Evolutionary conservation across 2,329 filamentous ascomycete genomes (phyloP).

Genomic region (Diplodia mutila): DNA sequence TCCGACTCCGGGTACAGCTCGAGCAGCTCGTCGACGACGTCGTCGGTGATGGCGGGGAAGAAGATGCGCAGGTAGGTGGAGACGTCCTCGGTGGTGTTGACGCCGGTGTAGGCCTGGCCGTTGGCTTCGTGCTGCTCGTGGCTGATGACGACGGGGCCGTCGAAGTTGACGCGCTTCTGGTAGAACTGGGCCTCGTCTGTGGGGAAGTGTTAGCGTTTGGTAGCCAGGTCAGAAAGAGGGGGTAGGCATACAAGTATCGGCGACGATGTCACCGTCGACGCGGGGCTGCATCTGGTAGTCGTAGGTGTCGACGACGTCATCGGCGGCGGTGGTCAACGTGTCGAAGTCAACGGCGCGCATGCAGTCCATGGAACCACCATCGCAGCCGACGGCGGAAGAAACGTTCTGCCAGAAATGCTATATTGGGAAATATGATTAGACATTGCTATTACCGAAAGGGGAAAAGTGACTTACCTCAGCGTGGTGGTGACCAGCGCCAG

Average conservation of each 20-base stretch:
- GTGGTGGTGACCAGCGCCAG: conserved; percentile 43
- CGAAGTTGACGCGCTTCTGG: conserved; percentile 43
- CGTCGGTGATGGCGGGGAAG: conserved; percentile 43
- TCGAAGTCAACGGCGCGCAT: conserved; percentile 39
- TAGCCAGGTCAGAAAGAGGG: too few species aligned
- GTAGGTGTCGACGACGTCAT: conserved; percentile 33
- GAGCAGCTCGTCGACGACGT: conserved; percentile 37
- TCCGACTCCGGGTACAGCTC: conserved; percentile 40
- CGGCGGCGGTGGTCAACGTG: conserved; percentile 37
- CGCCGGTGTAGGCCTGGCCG: conserved; percentile 34
- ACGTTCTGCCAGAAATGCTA: conserved; percentile 39
- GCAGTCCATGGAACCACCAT: conserved; percentile 36
- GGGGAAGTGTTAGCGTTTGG: too few species aligned
- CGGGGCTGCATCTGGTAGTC: conserved; percentile 44
- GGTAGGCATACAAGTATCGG: conserved; percentile 34
- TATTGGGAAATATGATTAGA: too few species aligned
- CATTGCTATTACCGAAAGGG: too few species aligned
- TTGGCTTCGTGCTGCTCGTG: conserved; percentile 45
- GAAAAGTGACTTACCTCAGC: conserved; percentile 28
- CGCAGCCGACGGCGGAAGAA: conserved; percentile 38
- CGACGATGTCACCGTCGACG: conserved; percentile 43
- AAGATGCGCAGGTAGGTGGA: conserved; percentile 37
- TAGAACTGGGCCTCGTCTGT: conserved; percentile 42
- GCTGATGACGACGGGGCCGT: conserved; percentile 41
- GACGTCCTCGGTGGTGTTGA: conserved; percentile 41